Evolutionary conservation across 371 early-diverging fungal species (phyloP).

Genomic region (Mucor piriformis): DNA sequence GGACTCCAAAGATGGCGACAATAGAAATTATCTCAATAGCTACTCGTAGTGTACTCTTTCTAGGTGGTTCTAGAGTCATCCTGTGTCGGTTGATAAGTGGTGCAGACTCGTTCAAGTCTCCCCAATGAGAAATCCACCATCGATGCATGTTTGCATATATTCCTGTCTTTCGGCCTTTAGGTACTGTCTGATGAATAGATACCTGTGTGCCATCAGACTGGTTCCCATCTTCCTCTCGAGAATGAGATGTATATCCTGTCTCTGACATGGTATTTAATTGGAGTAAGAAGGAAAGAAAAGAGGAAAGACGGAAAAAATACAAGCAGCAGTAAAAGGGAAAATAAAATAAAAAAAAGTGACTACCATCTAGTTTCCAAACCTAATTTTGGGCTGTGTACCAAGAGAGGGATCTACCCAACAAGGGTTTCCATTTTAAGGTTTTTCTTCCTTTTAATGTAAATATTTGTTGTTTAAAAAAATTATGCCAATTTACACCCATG

Average conservation of each 20-base stretch:
- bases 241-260: conserved; percentile 5
- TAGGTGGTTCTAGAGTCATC: conserved; percentile 47
- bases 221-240: conserved; percentile 3
- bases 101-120: conserved; percentile 22
- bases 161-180: neutral
- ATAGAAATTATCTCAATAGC: conserved; percentile 24
- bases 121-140: conserved; percentile 9
- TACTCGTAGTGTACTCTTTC: conserved; percentile 20
- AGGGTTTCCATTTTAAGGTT: too few species aligned
- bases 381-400: too few species aligned
- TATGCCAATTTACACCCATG: too few species aligned
- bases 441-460: too few species aligned
- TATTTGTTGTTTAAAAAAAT: too few species aligned
- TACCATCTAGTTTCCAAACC: too few species aligned
- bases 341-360: neutral
- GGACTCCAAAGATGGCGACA: conserved; percentile 22
- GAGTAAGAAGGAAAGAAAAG: neutral
- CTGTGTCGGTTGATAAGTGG: conserved; percentile 39
- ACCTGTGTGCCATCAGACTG: conserved; percentile 1
- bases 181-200: neutral
- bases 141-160: neutral
- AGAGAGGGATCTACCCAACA: too few species aligned
- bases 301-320: neutral
- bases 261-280: neutral
- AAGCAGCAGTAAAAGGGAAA: neutral